Evolutionary conservation across 1,139 yeast genomes (phyloP), one percentile per base, ranked within the genome.

Genomic region (Debaryomyces sp.): DNA sequence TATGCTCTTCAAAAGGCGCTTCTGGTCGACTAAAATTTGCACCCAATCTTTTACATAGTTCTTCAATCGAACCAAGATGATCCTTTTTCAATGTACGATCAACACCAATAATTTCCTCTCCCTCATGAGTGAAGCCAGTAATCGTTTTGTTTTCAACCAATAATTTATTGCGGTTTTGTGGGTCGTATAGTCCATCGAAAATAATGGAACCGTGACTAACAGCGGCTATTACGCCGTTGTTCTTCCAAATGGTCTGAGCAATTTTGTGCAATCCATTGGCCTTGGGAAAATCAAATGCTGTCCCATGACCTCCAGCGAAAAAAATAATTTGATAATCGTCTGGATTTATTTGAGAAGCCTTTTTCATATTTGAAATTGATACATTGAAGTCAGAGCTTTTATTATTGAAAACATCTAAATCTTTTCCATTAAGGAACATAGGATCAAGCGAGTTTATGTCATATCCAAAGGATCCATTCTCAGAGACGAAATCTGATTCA

Each of bases 141-240:
- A 80, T 70, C 35, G 68, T 71, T 62, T 75, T 80, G 47, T 82
- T 85, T 54, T 77, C 65, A 50, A 78, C 68, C 47, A 84, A 58
- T 12, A 68, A 64, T 44, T 73, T 67, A 39, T 82, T 82, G 32
- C 73, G 18, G 22, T 68, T 70, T 22, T 61, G 54, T 43, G 64
- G 56, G 51, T 76, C 78, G 42, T 62, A 68, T 53, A 82, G 62
- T 41, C 73, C 70, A 30, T 71, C 75, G 49, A 84, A 77, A 51
- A 82, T 71, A 36, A 75, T 73, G 12, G 87, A 85, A 6, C 87
- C 89, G 55, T 84, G 89, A 65, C 89, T 83, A 15, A 83, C 87
- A n/a, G 87, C 84, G 41, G 82, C 62, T 27, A 82, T 77, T 35
- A 80, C 74, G 42, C 86, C 86, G 29, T 79, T 80, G 37, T 74